Conservation (phyloP, 768 basidiomycete species). For the Phanerodontia chrysosporium region DNA sequence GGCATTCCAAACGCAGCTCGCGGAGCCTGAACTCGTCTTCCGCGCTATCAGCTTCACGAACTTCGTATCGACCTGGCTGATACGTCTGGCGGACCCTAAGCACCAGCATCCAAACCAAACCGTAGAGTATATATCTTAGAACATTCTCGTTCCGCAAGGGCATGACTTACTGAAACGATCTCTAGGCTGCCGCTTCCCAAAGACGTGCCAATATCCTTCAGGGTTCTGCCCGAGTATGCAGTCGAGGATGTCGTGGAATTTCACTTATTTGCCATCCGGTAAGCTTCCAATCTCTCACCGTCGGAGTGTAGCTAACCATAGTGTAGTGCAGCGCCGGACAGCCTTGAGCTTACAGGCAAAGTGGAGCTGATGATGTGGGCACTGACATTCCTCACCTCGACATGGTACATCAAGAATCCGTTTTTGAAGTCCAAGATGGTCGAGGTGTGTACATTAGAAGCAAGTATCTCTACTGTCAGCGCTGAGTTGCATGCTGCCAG, state of each 20-base stretch:
- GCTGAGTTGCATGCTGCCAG: slow-evolving; percentile 35
- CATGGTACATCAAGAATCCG: slow-evolving; percentile 98
- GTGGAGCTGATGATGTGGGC: slow-evolving; percentile 83
- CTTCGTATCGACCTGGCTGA: slow-evolving; percentile 92
- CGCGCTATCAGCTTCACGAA: slow-evolving; percentile 79
- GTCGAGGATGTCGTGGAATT: slow-evolving; percentile 93
- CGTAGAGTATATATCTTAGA: slow-evolving; percentile 50
- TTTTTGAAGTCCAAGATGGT: slow-evolving; percentile 96
- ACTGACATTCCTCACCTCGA: slow-evolving; percentile 87
- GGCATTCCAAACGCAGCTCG: slow-evolving; percentile 79
- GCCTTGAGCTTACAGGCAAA: slow-evolving; percentile 81
- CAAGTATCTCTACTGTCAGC: too few species aligned
- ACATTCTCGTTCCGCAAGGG: not conserved
- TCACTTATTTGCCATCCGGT: slow-evolving; percentile 81
- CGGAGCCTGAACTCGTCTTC: slow-evolving; percentile 81
- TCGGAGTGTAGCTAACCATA: not conserved
- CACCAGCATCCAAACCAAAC: slow-evolving; percentile 67
- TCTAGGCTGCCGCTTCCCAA: slow-evolving; percentile 79
- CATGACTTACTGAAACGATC: not conserved
- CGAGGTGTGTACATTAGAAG: slow-evolving; percentile 45
- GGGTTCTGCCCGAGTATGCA: slow-evolving; percentile 89
- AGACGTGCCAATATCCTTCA: slow-evolving; percentile 82
- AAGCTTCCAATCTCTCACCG: slow-evolving; percentile 18
- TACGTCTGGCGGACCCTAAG: slow-evolving; percentile 82
- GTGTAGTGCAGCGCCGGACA: slow-evolving; percentile 62